Base-by-base conservation (phyloP, 164 flowering plant genomes). In the Magnolia changhungtana region DNA sequence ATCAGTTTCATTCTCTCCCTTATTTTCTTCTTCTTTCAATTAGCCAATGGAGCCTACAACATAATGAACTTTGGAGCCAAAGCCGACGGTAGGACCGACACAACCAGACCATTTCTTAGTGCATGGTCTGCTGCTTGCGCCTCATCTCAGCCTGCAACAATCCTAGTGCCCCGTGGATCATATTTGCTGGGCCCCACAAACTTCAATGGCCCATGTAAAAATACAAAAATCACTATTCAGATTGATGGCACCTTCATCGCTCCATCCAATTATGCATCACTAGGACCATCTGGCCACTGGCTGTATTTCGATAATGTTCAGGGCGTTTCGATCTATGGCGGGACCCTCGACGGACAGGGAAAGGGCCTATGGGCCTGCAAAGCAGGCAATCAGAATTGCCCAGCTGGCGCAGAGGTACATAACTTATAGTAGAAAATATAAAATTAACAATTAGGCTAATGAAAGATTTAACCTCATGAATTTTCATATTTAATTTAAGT, bases 41-140 rank as follows among this genome's bases (percentile, higher is more conserved):
- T 51, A 50, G 59, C 79, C 18, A 58, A 76, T 45, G 81, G 78
- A 66, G 74, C 16, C 20, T 80, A 73, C 65, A 76, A 78, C 51
- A 74, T 83, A 10, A 14, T 72, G 20, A 74, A 27, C 58, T 80
- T 64, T n/a, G 83, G 85, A 1, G 81, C 83, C 10, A 78, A 23
- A 50, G 29, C 78, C 1, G 85, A 80, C 59, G 85, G 81, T 0
- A 67, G 16, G 29, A 76, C 80, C 5, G 78, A 81, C 49, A 71
- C 80, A 5, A 80, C 79, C 14, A 55, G 5, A 7, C 20, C 85
- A 1, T 76, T 83, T 63, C 77, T 78, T 8, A 61, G 50, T 4
- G 82, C 85, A 63, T 83, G 85, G 85, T 52, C 55, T 1, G 61
- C 77, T 0, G 83, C 83, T 55, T 83, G 85, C 71, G 72, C 71